Evolutionary conservation across 495 filamentous ascomycete species (phyloP).

Genomic region (Lophium mytilinum): DNA sequence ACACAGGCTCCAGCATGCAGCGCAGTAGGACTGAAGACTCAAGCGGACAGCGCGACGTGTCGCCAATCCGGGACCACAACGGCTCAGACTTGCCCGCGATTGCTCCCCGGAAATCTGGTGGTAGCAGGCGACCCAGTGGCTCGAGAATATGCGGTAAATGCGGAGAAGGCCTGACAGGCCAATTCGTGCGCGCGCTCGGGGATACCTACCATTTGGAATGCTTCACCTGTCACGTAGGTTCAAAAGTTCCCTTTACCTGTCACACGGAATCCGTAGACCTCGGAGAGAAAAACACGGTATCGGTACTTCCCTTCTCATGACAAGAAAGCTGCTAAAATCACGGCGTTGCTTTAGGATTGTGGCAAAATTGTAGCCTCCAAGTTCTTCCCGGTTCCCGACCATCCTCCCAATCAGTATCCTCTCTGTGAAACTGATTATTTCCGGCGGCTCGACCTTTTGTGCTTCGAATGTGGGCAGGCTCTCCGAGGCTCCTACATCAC

Average conservation of each 20-base stretch:
- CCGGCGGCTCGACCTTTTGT: slow-evolving; percentile 80
- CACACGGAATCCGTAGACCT: neutral
- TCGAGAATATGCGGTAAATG: slow-evolving; percentile 79
- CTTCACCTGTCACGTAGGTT: slow-evolving; percentile 88
- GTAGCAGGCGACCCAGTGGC: slow-evolving; percentile 23
- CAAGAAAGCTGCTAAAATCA: neutral
- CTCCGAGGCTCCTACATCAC: slow-evolving; percentile 98
- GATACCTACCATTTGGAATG: slow-evolving; percentile 96
- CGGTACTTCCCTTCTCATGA: no score
- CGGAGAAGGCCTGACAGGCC: slow-evolving; percentile 73
- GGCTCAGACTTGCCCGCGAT: neutral
- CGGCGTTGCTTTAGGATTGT: slow-evolving; percentile 60
- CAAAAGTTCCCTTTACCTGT: slow-evolving; percentile 2
- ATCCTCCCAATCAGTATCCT: slow-evolving; percentile 81
- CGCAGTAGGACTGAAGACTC: neutral
- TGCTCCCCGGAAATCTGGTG: slow-evolving; percentile 2
- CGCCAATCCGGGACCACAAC: neutral
- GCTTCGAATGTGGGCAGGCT: slow-evolving; percentile 84
- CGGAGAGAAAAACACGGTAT: no score
- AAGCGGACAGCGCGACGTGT: neutral
- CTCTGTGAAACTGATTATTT: slow-evolving; percentile 99
- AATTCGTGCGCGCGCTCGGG: slow-evolving; percentile 88
- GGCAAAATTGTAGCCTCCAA: slow-evolving; percentile 94
- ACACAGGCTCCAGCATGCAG: neutral
- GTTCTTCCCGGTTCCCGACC: slow-evolving; percentile 94